phyloP scores from a whole-genome alignment of 495 filamentous ascomycete species.

The Penicillium steckii region DNA sequence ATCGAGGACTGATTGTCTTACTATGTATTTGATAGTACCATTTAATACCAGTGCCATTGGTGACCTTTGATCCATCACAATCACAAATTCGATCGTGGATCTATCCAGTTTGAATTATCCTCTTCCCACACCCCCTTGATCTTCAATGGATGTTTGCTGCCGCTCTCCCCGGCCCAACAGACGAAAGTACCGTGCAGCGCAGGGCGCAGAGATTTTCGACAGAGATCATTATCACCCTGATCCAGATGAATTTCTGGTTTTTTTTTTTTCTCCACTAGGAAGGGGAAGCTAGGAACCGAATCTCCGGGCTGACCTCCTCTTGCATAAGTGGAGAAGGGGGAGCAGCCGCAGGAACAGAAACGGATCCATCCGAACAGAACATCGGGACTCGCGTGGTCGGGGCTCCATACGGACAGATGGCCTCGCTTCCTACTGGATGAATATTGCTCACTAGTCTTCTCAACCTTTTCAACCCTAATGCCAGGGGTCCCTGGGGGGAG shows the following conservation, averaged over 20 bases:
- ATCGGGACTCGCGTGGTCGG: slow-evolving; percentile 26
- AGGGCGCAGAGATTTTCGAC: slow-evolving; percentile 8
- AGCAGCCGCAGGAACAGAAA: slow-evolving; percentile 32
- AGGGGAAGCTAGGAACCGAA: slow-evolving; percentile 25
- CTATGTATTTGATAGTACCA: too few relatives aligned
- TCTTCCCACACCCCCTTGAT: background rate
- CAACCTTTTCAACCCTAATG: slow-evolving; percentile 10
- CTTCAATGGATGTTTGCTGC: background rate
- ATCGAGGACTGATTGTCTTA: slow-evolving; percentile 10
- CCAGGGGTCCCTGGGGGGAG: slow-evolving; percentile 4
- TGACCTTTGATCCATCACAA: slow-evolving; percentile 26
- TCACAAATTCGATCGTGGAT: slow-evolving; percentile 14
- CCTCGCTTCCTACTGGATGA: slow-evolving; percentile 6
- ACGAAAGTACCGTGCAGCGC: slow-evolving; percentile 6
- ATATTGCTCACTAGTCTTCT: background rate
- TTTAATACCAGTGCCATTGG: too few relatives aligned
- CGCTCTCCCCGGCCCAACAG: background rate
- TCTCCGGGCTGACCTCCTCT: slow-evolving; percentile 20
- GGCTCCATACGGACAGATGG: slow-evolving; percentile 22
- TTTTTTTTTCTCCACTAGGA: slow-evolving; percentile 19
- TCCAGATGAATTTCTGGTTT: too few relatives aligned
- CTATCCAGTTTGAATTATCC: slow-evolving; percentile 2
- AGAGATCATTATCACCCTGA: slow-evolving; percentile 4
- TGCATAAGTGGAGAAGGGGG: slow-evolving; percentile 23
- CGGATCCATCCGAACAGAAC: slow-evolving; percentile 28